Percentiles rank a stretch among this genome's conserved stretches.
Evolutionary conservation across 257 asterid species (phyloP).

Genomic region (Agastache rugosa): DNA sequence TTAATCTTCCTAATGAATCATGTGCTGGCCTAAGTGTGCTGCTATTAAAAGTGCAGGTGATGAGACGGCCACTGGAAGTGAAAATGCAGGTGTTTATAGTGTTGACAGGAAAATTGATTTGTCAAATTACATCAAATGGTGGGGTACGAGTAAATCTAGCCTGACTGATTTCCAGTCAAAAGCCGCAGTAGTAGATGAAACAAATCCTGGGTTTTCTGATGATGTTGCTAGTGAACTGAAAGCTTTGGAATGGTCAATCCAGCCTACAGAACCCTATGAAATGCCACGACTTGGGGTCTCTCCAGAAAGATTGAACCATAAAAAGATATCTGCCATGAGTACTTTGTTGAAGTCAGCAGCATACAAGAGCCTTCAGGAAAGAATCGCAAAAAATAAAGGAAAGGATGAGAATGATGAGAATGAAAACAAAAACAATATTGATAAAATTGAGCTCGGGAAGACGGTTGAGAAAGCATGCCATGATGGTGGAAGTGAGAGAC

Average conservation of each 20-base stretch:
- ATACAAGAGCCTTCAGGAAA: conserved; percentile 79
- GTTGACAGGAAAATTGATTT: conserved; percentile 85
- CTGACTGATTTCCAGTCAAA: conserved; percentile 65
- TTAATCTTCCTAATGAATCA: conserved; percentile 21
- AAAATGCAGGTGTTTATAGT: conserved; percentile 64
- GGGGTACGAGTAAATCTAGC: conserved; percentile 74
- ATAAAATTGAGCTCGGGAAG: conserved; percentile 63
- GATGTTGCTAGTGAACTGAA: conserved; percentile 74
- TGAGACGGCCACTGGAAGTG: conserved; percentile 67
- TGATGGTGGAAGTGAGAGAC: conserved; percentile 62
- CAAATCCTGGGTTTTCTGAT: conserved; percentile 60
- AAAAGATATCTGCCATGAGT: conserved; percentile 74
- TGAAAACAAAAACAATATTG: conserved; percentile 63
- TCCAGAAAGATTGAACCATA: conserved; percentile 64
- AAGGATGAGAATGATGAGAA: conserved; percentile 75
- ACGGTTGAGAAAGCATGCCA: conserved; percentile 61
- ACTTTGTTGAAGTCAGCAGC: conserved; percentile 79
- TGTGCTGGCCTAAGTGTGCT: conserved; percentile 35
- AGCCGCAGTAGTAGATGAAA: conserved; percentile 58
- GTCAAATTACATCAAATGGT: conserved; percentile 93
- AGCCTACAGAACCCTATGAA: conserved; percentile 89
- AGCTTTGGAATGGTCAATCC: conserved; percentile 59
- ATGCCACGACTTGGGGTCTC: conserved; percentile 85
- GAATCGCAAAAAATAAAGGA: conserved; percentile 66
- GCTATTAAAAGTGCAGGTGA: conserved; percentile 60